Base-by-base conservation (phyloP, 768 basidiomycete genomes). In the Mycena crocata region DNA sequence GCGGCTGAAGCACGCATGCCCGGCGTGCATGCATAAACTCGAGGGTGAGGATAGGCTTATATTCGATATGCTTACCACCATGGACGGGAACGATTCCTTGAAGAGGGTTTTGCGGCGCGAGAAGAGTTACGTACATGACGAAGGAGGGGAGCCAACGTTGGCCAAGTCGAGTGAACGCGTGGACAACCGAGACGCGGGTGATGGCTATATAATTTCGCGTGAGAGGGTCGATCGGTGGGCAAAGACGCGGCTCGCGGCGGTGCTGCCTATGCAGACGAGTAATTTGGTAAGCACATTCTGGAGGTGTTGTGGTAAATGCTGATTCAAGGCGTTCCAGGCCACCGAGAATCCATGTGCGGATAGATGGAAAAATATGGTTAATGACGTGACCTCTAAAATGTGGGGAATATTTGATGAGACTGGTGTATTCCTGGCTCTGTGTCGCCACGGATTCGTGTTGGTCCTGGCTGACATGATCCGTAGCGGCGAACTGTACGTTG, bases 71-170 rank as follows among this genome's bases (percentile, higher is more conserved):
- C 60, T 75, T 32, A 30, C 71, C 26, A 61, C 67, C 37, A 68
- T 76, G 49, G 76, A 77, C 50, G 73, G 74, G 10, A 75, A 76
- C 62, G 64, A 74, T 37, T 76, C 76, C 1, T 39, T 70, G 23
- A 70, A 73, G 46, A 70, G 68, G 12, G 42, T 72, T 5, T 23
- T 59, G 5, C 44, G 57, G 3, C 35, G 46, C 24, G 40, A 42
- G 40, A 42, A 42, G 17, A 42, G n/a, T n/a, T n/a, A n/a, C 31
- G 13, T 8, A 21, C 15, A 59, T 46, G 57, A 21, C 40, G 56
- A 30, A 10, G 52, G 35, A 15, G 69, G 23, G 24, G 63, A 69
- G 46, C 62, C 49, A 9, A 57, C 54, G 10, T 45, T 59, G 1
- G 51, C 52, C 5, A 58, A 48, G 13, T 48, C 48, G 37, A 65